These are phyloP conservation scores for Xylaria intraflava DNA, from an alignment of 495 filamentous ascomycete genomes.

Conservation along the genomic window DNA sequence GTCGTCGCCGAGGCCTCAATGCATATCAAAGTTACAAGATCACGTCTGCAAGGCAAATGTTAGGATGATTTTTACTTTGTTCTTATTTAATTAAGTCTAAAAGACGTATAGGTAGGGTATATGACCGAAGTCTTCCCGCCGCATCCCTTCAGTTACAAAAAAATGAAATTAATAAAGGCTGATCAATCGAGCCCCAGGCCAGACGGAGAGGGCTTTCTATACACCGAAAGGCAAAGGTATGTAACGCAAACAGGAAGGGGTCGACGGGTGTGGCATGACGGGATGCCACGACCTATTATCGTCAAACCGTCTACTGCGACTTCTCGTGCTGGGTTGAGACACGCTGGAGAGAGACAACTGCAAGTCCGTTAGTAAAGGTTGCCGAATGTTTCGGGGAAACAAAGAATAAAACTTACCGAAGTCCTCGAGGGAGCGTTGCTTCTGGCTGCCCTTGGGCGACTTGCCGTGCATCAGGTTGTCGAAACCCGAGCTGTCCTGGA, in stretches of 20 bases:
- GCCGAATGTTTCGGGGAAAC: slow-evolving; percentile 17
- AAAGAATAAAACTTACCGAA: slow-evolving; percentile 56
- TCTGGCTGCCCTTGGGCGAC: slow-evolving; percentile 63
- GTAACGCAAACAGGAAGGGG: slow-evolving; percentile 21
- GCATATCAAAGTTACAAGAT: no score
- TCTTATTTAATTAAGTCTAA: slow-evolving; percentile 34
- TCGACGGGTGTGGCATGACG: slow-evolving; percentile 10
- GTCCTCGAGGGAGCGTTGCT: slow-evolving; percentile 75
- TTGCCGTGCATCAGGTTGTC: slow-evolving; percentile 92
- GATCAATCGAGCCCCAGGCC: slow-evolving; percentile 23
- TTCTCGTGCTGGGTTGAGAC: slow-evolving; percentile 81
- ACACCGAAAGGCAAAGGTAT: slow-evolving; percentile 28
- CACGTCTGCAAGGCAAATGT: neutral
- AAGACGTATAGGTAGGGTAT: slow-evolving; percentile 29
- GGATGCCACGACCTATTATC: slow-evolving; percentile 13
- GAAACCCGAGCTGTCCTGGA: slow-evolving; percentile 69
- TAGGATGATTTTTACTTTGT: slow-evolving; percentile 20
- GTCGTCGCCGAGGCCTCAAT: no score
- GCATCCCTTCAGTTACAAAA: slow-evolving; percentile 37
- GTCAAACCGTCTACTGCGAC: slow-evolving; percentile 46
- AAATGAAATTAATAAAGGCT: slow-evolving; percentile 33
- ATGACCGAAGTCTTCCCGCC: slow-evolving; percentile 30
- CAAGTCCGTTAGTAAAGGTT: slow-evolving; percentile 26
- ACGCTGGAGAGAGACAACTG: slow-evolving; percentile 75
- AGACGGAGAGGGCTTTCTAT: slow-evolving; percentile 21